These are phyloP conservation scores for Carpinus viminea DNA, from an alignment of 306 rosid species.

Conservation along the genomic window DNA sequence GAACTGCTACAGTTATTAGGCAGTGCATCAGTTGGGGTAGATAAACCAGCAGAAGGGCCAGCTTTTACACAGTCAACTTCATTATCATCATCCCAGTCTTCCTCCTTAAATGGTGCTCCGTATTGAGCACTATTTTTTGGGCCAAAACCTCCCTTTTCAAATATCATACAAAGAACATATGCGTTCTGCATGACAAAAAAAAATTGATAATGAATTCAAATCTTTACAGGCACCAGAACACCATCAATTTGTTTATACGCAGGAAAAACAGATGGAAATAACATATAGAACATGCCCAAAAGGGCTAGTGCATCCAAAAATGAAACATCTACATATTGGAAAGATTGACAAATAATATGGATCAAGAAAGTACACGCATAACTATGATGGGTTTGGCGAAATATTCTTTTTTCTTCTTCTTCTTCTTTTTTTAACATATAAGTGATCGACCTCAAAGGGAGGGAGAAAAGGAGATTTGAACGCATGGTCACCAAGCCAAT, in stretches of 20 bases:
- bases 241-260: not conserved
- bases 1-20: constrained; percentile 20
- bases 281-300: not conserved
- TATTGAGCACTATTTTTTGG: constrained; percentile 69
- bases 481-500: too few relatives aligned
- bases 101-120: constrained; percentile 63
- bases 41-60: constrained; percentile 16
- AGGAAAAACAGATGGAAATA: not conserved
- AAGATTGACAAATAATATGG: not conserved
- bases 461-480: too few relatives aligned
- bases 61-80: constrained; percentile 36
- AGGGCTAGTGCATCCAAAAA: not conserved
- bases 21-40: constrained; percentile 18
- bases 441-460: too few relatives aligned
- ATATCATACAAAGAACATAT: constrained; percentile 62
- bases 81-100: constrained; percentile 62
- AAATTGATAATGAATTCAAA: not conserved
- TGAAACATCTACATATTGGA: not conserved
- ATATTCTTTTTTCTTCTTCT: too few relatives aligned
- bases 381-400: not conserved
- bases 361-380: not conserved
- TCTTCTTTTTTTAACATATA: too few relatives aligned
- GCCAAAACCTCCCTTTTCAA: constrained; percentile 68
- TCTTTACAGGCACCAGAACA: constrained; percentile 9
- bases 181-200: constrained; percentile 51